Base-by-base conservation (phyloP, 2,329 filamentous ascomycete species). In the Aspergillus neoniger region DNA sequence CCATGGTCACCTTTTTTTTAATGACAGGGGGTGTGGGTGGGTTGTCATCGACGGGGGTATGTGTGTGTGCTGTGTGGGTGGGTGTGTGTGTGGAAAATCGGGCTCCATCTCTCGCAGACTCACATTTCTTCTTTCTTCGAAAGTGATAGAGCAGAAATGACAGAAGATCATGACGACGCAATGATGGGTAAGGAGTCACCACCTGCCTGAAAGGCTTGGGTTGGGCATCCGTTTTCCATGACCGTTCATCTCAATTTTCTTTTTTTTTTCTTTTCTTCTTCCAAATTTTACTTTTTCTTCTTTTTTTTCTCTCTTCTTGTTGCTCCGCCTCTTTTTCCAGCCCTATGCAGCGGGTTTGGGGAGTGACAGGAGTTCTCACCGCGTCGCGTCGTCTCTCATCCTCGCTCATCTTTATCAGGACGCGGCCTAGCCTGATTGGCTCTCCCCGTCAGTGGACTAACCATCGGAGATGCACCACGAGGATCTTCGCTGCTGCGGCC, bases 141-240 rank as follows among this genome's bases (percentile, higher is more conserved):
- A 21, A 36, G 21, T 25, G 44, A 48, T 4, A 48, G 44, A 48
- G 44, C 44, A 48, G 44, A 48, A 28, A 48, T 25, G 44, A 48
- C 23, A 25, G 44, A 43, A 25, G 38, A 55, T 39, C 52, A 55
- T 55, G 52, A 55, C 52, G 52, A 55, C 52, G 52, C 38, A n/a
- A 55, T 55, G 52, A 55, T 41, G 52, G 23, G n/a, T 23, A 43
- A 54, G 38, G n/a, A 19, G 21, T 28, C 12, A 21, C 15, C 12
- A 17, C 38, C 52, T 28, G 52, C 38, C 52, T 28, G 21, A 55
- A 55, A 19, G 9, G 38, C 21, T 44, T 8, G 38, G 23, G 52
- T 55, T 55, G 52, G 52, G 52, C 52, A 55, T 55, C 52, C 15
- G n/a, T 43, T 43, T 43, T 43, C 25, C 23, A 15, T 48, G 23